Percentiles rank a stretch among this genome's conserved stretches.
These are phyloP conservation scores for Cercophora sp. DNA, from an alignment of 495 filamentous ascomycete genomes.

Conservation along the genomic window DNA sequence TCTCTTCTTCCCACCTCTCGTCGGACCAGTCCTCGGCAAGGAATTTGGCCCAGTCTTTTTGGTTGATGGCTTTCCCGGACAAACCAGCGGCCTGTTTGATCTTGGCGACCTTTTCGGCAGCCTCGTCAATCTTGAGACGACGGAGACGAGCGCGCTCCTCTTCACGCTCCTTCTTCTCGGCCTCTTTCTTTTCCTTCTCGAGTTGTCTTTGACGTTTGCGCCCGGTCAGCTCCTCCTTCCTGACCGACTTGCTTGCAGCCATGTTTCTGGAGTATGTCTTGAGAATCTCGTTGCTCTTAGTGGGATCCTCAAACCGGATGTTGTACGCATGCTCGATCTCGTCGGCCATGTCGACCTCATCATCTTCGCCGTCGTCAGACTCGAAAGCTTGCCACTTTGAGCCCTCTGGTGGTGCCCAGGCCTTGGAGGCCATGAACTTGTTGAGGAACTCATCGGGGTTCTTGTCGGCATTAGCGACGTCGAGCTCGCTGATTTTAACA, in stretches of 20 bases:
- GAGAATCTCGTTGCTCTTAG: conserved; percentile 74
- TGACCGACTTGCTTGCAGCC: conserved; percentile 71
- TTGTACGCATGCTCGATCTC: conserved; percentile 93
- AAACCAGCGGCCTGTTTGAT: conserved; percentile 86
- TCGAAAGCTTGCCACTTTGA: conserved; percentile 71
- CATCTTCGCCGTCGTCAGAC: conserved; percentile 86
- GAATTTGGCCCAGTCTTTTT: conserved; percentile 75
- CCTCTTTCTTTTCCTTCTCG: conserved; percentile 71
- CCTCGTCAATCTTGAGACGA: conserved; percentile 83
- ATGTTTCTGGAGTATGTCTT: conserved; percentile 84
- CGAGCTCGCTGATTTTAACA: conserved; percentile 50
- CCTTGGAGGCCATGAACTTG: conserved; percentile 83
- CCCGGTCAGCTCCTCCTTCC: conserved; percentile 71
- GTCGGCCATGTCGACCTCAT: conserved; percentile 76
- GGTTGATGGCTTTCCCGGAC: conserved; percentile 60
- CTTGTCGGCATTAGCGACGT: conserved; percentile 77
- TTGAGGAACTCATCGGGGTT: conserved; percentile 86
- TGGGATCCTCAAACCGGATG: conserved; percentile 89
- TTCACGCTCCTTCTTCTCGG: conserved; percentile 69
- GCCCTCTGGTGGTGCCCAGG: conserved; percentile 68
- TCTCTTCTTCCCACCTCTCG: conserved; percentile 81
- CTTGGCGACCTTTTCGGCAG: conserved; percentile 73
- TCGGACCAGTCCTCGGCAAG: conserved; percentile 84
- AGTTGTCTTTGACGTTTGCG: conserved; percentile 73
- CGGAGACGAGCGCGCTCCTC: conserved; percentile 78